These are phyloP conservation scores for Chytriomyces hyalinus DNA, from an alignment of 192 early-diverging fungal genomes.

Conservation along the genomic window DNA sequence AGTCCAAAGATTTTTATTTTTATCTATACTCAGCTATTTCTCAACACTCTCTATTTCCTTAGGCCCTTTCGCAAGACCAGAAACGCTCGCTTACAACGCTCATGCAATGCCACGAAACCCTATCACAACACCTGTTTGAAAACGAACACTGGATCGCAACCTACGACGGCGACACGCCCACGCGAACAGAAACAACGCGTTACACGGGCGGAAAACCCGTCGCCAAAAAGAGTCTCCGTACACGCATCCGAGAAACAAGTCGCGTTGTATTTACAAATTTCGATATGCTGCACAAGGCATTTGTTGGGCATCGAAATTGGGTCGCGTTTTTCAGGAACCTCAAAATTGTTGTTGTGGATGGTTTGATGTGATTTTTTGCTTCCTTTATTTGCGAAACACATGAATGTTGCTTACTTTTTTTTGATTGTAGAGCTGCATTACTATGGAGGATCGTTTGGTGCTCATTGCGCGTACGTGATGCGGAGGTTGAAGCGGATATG, in stretches of 20 bases:
- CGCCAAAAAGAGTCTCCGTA: constrained; percentile 37
- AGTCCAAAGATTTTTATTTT: constrained; percentile 7
- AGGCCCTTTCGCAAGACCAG: constrained; percentile 83
- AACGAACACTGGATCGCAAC: constrained; percentile 43
- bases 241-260: constrained; percentile 54
- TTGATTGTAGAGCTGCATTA: constrained; percentile 66
- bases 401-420: neutral
- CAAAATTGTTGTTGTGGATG: constrained; percentile 72
- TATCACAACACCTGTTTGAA: constrained; percentile 3
- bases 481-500: constrained; percentile 67
- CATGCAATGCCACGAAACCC: neutral
- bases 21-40: constrained; percentile 9
- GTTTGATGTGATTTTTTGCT: constrained; percentile 25
- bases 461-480: constrained; percentile 69
- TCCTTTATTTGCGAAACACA: neutral
- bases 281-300: constrained; percentile 72
- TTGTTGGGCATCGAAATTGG: constrained; percentile 61
- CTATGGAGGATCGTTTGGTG: constrained; percentile 71
- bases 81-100: constrained; percentile 52
- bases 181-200: neutral
- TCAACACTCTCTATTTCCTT: neutral
- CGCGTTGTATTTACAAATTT: constrained; percentile 81
- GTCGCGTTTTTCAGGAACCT: constrained; percentile 56
- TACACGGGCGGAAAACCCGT: constrained; percentile 6
- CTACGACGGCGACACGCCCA: constrained; percentile 70